Evolutionary conservation across 768 basidiomycete species (phyloP), one percentile per base, ranked within the genome.

Genomic region (Podaxis pistillaris): DNA sequence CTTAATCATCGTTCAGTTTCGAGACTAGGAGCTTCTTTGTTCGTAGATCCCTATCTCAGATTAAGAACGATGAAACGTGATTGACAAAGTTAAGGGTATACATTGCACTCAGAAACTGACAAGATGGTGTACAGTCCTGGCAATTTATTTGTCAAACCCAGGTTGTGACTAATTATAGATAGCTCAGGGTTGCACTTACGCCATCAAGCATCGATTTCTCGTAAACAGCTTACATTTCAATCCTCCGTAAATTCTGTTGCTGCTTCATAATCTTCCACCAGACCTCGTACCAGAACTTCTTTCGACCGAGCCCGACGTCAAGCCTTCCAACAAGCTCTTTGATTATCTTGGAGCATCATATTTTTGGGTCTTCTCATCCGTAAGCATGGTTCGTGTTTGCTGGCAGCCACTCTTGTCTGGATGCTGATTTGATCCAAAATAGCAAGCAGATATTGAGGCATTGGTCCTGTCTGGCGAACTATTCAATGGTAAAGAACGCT

Each of bases 381-480:
- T 22, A 13, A 12, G 17, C 36, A 62, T 62, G 61, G 61, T 62
- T 26, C 46, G 61, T 62, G 22, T 56, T 55, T 51, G 22, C 47
- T 30, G 46, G 8, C 19, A 36, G 2, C 50, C 5, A 41, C 9
- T 1, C 36, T 5, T 6, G 54, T 50, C 17, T 7, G 12, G 15
- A 50, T 4, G 26, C 47, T 62, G 22, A 62, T 9, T 22, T 24
- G 15, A 7, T 26, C 19, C 6, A 15, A 26, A 53, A 26, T 58
- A 75, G 71, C 67, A 71, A 65, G 76, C 72, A 37, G 80, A 88
- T 69, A 81, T 92, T 56, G 90, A 92, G 70, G 83, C 86, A 56
- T 79, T 90, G 33, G 85, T 91, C 50, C 85, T 91, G 46, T 93
- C 92, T 13, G 92, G 92, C 44, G 85, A 86, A 66, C 81, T 93